Conservation (phyloP, 2,329 filamentous ascomycete species). For the Malbranchea cinnamomea region DNA sequence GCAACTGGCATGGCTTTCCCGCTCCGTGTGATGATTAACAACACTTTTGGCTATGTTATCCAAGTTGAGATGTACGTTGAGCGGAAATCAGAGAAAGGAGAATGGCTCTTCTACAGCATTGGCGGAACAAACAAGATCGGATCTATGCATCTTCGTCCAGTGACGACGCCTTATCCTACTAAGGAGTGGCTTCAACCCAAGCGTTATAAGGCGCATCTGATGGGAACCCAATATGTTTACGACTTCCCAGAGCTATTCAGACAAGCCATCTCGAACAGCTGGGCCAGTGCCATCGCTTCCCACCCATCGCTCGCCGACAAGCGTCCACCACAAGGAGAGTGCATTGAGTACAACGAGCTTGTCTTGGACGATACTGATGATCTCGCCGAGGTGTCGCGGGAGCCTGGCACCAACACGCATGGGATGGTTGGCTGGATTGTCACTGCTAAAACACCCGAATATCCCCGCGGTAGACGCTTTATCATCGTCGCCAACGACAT, state of each 20-base stretch:
- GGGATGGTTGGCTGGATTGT: slow-evolving; percentile 99
- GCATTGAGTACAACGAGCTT: slow-evolving; percentile 85
- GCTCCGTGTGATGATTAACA: slow-evolving; percentile 89
- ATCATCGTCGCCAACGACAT: slow-evolving; percentile 98
- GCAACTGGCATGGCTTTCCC: slow-evolving; percentile 72
- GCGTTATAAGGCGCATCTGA: slow-evolving; percentile 97
- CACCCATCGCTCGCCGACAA: slow-evolving; percentile 61
- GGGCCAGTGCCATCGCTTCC: slow-evolving; percentile 60
- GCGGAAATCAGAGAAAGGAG: slow-evolving; percentile 93
- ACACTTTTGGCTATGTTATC: slow-evolving; percentile 95
- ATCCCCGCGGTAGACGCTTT: slow-evolving; percentile 80
- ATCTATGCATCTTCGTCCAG: slow-evolving; percentile 81
- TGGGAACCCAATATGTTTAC: slow-evolving; percentile 99
- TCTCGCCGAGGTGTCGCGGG: slow-evolving; percentile 80
- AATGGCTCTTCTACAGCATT: slow-evolving; percentile 98
- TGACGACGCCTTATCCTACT: slow-evolving; percentile 84
- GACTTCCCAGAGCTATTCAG: slow-evolving; percentile 99
- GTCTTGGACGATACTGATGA: slow-evolving; percentile 90
- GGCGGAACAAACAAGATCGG: slow-evolving; percentile 90
- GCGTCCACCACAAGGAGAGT: slow-evolving; percentile 74
- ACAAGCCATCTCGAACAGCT: slow-evolving; percentile 92
- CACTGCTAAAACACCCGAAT: slow-evolving; percentile 87
- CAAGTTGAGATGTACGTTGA: slow-evolving; percentile 96
- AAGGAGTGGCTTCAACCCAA: slow-evolving; percentile 99
- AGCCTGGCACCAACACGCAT: slow-evolving; percentile 86